Base-by-base conservation (phyloP, 257 asterid genomes). In the Forsythia viridissima region DNA sequence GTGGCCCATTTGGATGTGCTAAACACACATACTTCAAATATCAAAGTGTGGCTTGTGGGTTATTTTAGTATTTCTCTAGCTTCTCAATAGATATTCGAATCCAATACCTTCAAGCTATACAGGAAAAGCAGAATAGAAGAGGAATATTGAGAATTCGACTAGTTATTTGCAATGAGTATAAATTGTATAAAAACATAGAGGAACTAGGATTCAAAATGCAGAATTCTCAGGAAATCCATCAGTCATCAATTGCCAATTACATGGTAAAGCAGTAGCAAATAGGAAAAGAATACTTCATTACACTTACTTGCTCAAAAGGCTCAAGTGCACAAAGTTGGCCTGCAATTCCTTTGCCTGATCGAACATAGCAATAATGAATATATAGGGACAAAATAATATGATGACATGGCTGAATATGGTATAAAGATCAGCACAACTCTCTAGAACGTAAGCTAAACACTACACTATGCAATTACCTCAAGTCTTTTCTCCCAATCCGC, bases 211-310 rank as follows among this genome's bases (percentile, higher is more conserved):
- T 63, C 37, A 13, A 8, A 59, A 63, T 13, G 8, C 16, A 36
- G 39, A 63, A 21, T 63, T 30, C 39, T 11, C 39, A 8, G 40
- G 70, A 63, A 63, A 63, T 24, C 40, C 5, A 63, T n/a, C 67
- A 75, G 68, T 71, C 73, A 80, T 77, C 34, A 69, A 48, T 11
- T 57, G 15, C 63, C 52, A 78, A 76, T 38, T 43, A 48, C 76
- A 76, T 36, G 70, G 24, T 21, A 80, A 74, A 70, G 80, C 39
- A 44, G 34, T 66, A 73, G 52, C 46, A 81, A 76, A 75, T 61
- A 15, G 72, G 77, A 46, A 80, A 36, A 77, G 80, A 72, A 24
- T 57, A n/a, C n/a, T n/a, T n/a, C n/a, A n/a, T n/a, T n/a, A n/a
- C n/a, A n/a, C n/a, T n/a, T n/a, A n/a, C n/a, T n/a, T n/a, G n/a